These are phyloP conservation scores for Erodium maritimum DNA, from an alignment of 345 rosid genomes.

Conservation along the genomic window DNA sequence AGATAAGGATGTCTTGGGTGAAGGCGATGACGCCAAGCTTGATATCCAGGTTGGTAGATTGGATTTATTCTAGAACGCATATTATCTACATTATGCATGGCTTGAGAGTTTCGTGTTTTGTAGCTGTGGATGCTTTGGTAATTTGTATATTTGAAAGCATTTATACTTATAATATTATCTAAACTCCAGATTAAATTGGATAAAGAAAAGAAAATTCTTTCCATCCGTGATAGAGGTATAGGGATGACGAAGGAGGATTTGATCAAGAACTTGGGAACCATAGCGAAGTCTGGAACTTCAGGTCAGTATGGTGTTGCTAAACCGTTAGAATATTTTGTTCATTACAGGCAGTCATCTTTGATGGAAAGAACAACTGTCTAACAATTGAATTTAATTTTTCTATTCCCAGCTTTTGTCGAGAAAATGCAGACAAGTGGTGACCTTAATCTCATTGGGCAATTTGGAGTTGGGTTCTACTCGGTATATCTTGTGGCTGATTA, in stretches of 20 bases:
- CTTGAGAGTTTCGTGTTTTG: no score
- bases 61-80: no score
- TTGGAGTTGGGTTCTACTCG: conserved; percentile 98
- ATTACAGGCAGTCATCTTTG: no score
- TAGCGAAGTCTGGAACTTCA: conserved; percentile 97
- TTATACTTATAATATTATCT: not conserved
- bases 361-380: no score
- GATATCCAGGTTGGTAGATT: conserved; percentile 68
- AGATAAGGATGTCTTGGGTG: conserved; percentile 86
- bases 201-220: conserved; percentile 69
- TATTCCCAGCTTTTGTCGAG: conserved; percentile 78
- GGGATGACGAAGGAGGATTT: conserved; percentile 99
- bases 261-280: conserved; percentile 94
- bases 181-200: conserved; percentile 76
- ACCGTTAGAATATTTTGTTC: no score
- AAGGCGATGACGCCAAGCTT: conserved; percentile 83
- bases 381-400: conserved; percentile 2
- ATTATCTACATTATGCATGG: no score
- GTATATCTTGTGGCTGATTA: conserved; percentile 96
- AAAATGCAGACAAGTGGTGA: conserved; percentile 95
- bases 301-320: conserved; percentile 22
- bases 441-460: conserved; percentile 93
- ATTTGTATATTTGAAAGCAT: no score
- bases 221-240: conserved; percentile 89
- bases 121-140: no score